Base-by-base conservation (phyloP, 1,284 basidiomycete species). In the Leucoagaricus sp. region DNA sequence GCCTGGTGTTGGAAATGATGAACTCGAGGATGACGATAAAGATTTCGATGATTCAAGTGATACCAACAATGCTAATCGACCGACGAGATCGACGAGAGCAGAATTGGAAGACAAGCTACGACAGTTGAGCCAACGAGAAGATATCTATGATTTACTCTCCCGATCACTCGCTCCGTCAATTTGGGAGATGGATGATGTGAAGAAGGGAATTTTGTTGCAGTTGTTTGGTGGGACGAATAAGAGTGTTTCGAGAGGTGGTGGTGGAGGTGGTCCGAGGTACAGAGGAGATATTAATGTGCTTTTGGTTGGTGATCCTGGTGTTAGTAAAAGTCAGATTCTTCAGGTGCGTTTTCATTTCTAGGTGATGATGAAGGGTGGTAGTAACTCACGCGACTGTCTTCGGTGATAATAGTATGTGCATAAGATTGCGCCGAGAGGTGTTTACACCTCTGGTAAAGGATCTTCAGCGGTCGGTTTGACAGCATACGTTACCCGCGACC, bases 141-240 rank as follows among this genome's bases (percentile, higher is more conserved):
- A 98, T 70, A 78, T 97, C 40, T 99, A 99, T 71, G 93, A 96
- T 3, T 74, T 93, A 38, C 80, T 99, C 1, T 78, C 96, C 12
- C 79, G 90, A 29, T 93, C 90, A 1, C 82, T 99, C 59, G 96
- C 96, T 1, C 97, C 96, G 8, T 92, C 89, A 26, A 96, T 99
- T 64, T 98, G 94, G 88, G 94, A 95, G 70, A 91, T 98, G 93
- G 96, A 99, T 40, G 96, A 99, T 67, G 94, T 99, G 60, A 99
- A 99, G 77, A 98, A 98, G 76, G 96, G 97, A 0, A 96, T 99
- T 55, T 71, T 99, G 49, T 75, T 99, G 28, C 96, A 98, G 73
- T 75, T 99, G 25, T 98, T 99, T 72, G 97, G 96, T 5, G 96
- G 96, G 1, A 98, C 96, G 48, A 98, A 98, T 74, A 99, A 99